A percentile compares a stretch with the other conserved stretches of the same genome.
Conservation (phyloP, 2,329 filamentous ascomycete genomes). For the Raffaelea arxii region DNA sequence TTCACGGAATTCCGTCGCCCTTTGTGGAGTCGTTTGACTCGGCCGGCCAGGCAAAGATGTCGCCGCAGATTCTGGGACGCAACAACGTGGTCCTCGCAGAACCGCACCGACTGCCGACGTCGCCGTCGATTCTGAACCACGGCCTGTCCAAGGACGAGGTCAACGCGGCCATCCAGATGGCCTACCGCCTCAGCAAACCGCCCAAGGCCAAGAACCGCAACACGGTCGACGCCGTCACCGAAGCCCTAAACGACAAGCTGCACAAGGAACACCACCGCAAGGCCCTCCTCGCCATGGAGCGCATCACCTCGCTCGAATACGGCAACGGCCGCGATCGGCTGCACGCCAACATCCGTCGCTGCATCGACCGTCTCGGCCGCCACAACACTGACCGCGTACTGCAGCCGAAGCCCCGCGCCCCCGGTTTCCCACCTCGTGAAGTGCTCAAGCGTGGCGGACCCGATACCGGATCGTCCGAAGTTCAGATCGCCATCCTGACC, state of each 20-base stretch:
- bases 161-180: constrained; percentile 53
- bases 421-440: constrained; percentile 29
- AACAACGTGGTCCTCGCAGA: constrained; percentile 30
- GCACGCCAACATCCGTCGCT: constrained; percentile 74
- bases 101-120: constrained; percentile 33
- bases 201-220: constrained; percentile 23
- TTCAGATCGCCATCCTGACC: constrained; percentile 94
- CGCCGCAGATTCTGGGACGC: constrained; percentile 24
- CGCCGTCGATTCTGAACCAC: constrained; percentile 58
- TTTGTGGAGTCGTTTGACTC: constrained; percentile 76
- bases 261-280: constrained; percentile 52
- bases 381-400: constrained; percentile 75
- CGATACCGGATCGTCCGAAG: constrained; percentile 91
- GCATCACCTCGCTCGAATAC: constrained; percentile 71
- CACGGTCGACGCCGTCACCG: constrained; percentile 28
- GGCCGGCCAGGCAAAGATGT: constrained; percentile 37
- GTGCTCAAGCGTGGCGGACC: constrained; percentile 59
- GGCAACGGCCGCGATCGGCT: constrained; percentile 68
- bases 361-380: constrained; percentile 79
- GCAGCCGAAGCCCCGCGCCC: constrained; percentile 46
- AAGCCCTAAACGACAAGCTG: constrained; percentile 24
- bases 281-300: constrained; percentile 64
- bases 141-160: constrained; percentile 62
- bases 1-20: constrained; percentile 69
- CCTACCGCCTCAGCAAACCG: constrained; percentile 58